Evolutionary conservation across 225 moss, liverwort and hornwort species (phyloP), one percentile per base, ranked within the genome.

Genomic region (Marchantia polymorpha): DNA sequence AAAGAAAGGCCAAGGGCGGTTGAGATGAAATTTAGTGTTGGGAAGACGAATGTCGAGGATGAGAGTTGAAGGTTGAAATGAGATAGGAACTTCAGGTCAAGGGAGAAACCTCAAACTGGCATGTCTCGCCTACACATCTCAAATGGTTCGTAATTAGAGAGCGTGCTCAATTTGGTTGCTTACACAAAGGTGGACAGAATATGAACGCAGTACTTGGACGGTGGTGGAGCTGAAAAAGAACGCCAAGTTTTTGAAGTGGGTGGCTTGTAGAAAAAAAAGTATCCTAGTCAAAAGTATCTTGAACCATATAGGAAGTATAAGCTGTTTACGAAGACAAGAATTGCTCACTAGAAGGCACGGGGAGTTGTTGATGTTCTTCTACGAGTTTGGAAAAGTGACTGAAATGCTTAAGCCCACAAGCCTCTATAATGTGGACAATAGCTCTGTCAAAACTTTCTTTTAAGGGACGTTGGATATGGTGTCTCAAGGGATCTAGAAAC

Each of bases 11-110:
- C 59, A 59, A 60, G 31, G 47, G 46, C 59, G 76, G 76, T 76
- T 65, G 64, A 77, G 64, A 77, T 64, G 76, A 47, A 30, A 56
- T 77, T 49, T 77, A 23, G 47, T 49, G 49, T 77, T 64, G 77
- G 50, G 23, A 50, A 48, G 30, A 49, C n/a, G 26, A 50, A 77
- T 77, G 64, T 77, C 10, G 49, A 77, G 17, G 64, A 64, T 48
- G 48, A 63, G 49, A 64, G 77, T 48, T 64, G 64, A 65, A 50
- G 49, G 17, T 25, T 13, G 60, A 46, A 59, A 76, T 22, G 54
- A 27, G 6, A 76, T 31, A 76, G 59, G n/a, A 64, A 27, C 46
- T 64, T 77, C 64, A 27, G 25, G 48, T 77, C 1, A 76, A 61
- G 46, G 49, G 76, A 60, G 50, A 50, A 50, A n/a, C 8, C 26